These are phyloP conservation scores for Bacidia gigantensis DNA, from an alignment of 495 filamentous ascomycete species.

Conservation along the genomic window DNA sequence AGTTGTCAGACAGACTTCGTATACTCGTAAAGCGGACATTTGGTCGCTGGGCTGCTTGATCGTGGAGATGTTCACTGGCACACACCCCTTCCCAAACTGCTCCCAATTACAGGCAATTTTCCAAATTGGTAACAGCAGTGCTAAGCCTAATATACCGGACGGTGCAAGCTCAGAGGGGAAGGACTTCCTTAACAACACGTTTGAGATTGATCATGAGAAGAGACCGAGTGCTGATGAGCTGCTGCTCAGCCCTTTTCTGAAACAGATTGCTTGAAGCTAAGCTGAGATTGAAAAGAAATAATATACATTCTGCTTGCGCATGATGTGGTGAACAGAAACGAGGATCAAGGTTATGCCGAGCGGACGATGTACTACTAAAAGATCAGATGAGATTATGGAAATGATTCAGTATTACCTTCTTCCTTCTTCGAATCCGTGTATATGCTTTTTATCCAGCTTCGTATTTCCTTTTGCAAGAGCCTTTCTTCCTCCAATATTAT, in stretches of 20 bases:
- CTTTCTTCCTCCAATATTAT: too few species aligned
- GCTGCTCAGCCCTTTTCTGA: conserved; percentile 66
- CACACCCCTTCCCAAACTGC: conserved; percentile 92
- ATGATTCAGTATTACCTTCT: too few species aligned
- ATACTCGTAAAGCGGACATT: conserved; percentile 99
- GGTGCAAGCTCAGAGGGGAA: conserved; percentile 74
- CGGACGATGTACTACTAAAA: too few species aligned
- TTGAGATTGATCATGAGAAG: conserved; percentile 87
- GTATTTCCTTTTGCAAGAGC: too few species aligned
- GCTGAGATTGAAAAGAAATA: too few species aligned
- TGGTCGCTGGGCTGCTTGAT: conserved; percentile 95
- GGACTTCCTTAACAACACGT: conserved; percentile 75
- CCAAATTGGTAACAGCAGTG: conserved; percentile 82
- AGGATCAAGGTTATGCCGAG: too few species aligned
- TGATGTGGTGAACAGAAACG: too few species aligned
- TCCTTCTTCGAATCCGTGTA: too few species aligned
- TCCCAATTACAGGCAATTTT: conserved; percentile 97
- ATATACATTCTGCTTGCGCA: too few species aligned
- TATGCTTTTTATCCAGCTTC: too few species aligned
- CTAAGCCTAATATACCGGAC: conserved; percentile 78
- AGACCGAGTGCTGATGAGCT: conserved; percentile 85
- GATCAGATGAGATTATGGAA: too few species aligned
- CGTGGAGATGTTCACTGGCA: conserved; percentile 98
- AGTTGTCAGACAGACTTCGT: conserved; percentile 92
- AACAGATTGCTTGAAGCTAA: conserved; percentile 42